A percentile compares a stretch with the other conserved stretches of the same genome.
These are phyloP conservation scores for Pythium coloratum DNA, from an alignment of 352 stramenopile genomes.

Conservation along the genomic window DNA sequence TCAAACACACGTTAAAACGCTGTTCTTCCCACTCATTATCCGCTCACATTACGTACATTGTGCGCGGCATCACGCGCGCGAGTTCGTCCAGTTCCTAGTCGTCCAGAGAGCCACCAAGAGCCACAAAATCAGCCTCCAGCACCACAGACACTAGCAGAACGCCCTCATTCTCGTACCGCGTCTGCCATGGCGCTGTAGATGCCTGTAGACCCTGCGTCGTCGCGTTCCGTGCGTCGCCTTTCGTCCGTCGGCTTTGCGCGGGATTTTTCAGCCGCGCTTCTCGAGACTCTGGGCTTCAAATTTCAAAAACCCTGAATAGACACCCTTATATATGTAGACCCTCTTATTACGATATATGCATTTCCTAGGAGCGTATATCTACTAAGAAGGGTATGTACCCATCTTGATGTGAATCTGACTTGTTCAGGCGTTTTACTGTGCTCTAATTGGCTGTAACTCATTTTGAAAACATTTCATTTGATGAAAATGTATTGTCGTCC, in stretches of 20 bases:
- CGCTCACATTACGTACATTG: slow-evolving; percentile 37
- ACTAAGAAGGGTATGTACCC: slow-evolving; percentile 7
- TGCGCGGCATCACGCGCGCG: slow-evolving; percentile 69
- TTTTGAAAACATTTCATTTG: not conserved
- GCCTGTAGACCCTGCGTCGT: not conserved
- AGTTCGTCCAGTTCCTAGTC: slow-evolving; percentile 47
- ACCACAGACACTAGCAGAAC: not conserved
- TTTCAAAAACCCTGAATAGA: slow-evolving; percentile 13
- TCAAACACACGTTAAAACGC: not conserved
- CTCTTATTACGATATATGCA: not conserved
- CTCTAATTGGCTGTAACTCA: not conserved
- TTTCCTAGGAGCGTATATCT: not conserved
- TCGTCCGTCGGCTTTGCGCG: slow-evolving; percentile 10
- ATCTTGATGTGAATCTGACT: slow-evolving; percentile 2
- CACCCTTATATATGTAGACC: not conserved
- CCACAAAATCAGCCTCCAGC: not conserved
- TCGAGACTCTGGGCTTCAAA: slow-evolving; percentile 11
- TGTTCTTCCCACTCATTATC: not conserved
- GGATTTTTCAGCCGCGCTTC: slow-evolving; percentile 14
- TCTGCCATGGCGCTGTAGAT: slow-evolving; percentile 16
- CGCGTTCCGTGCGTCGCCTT: not conserved
- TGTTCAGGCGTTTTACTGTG: not conserved
- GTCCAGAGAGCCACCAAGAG: not conserved
- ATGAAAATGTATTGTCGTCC: not conserved
- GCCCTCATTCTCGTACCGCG: slow-evolving; percentile 7